Conservation (phyloP, 768 basidiomycete species). For the Arthromyces matolae region DNA sequence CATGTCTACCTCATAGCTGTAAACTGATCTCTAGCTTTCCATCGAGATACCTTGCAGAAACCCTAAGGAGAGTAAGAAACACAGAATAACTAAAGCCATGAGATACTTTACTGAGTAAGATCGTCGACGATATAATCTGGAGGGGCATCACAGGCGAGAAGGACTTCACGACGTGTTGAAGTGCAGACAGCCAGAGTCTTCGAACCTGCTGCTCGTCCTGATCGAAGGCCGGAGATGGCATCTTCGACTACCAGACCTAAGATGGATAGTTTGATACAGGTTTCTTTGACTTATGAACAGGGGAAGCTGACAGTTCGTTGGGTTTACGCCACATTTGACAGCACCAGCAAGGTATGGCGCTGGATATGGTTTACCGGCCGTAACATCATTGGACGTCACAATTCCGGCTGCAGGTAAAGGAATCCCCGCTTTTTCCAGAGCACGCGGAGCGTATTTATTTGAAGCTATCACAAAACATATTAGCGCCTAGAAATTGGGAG, state of each 20-base stretch:
- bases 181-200: conserved; percentile 82
- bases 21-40: conserved; percentile 47
- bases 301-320: conserved; percentile 48
- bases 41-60: conserved; percentile 41
- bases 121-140: conserved; percentile 69
- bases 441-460: conserved; percentile 62
- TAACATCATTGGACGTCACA: conserved; percentile 72
- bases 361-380: conserved; percentile 81
- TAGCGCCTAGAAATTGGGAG: background rate
- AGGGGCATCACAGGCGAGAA: conserved; percentile 48
- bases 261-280: too few relatives aligned
- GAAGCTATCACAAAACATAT: conserved; percentile 49
- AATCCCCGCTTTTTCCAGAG: conserved; percentile 60
- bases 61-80: conserved; percentile 26
- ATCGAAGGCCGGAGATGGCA: conserved; percentile 76
- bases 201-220: conserved; percentile 75
- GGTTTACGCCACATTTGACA: conserved; percentile 47
- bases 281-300: background rate
- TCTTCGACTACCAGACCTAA: conserved; percentile 87
- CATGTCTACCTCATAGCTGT: conserved; percentile 23
- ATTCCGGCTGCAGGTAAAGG: conserved; percentile 55
- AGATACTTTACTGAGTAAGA: conserved; percentile 52
- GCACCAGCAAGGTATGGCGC: conserved; percentile 86
- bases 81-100: background rate
- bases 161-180: conserved; percentile 55